Evolutionary conservation across 768 basidiomycete species (phyloP).

Genomic region (Agrocybe praecox): DNA sequence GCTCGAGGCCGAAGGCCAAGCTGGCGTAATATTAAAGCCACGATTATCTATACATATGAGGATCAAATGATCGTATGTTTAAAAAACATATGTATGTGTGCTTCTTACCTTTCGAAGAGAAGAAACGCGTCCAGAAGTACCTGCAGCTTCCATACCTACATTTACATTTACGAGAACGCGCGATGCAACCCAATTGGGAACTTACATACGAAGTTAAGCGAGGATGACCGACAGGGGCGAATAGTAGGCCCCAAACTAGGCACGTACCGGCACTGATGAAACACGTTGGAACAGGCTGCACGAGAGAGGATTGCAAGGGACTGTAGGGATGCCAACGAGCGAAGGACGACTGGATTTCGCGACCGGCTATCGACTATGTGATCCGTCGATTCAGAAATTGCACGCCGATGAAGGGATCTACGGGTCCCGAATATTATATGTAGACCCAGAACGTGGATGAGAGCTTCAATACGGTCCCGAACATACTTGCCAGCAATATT

Average conservation of each 20-base stretch:
- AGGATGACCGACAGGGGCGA: too few species aligned
- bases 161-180: too few species aligned
- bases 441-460: background rate
- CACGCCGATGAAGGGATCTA: background rate
- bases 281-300: background rate
- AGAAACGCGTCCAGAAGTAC: background rate
- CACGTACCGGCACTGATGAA: background rate
- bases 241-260: background rate
- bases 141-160: background rate
- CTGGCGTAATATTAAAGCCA: background rate
- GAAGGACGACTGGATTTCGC: background rate
- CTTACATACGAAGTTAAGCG: too few species aligned
- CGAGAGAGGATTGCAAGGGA: background rate
- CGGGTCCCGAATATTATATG: background rate
- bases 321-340: background rate
- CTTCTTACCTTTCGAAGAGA: background rate
- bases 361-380: background rate
- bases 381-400: background rate
- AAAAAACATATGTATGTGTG: background rate
- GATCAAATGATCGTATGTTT: conserved; percentile 9
- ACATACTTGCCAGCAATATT: too few species aligned
- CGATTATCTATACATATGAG: conserved; percentile 4
- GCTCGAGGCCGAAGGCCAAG: conserved; percentile 13
- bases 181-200: too few species aligned
- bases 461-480: background rate